Base-by-base conservation (phyloP, 805 yeast species). In the Ogataea corticis region DNA sequence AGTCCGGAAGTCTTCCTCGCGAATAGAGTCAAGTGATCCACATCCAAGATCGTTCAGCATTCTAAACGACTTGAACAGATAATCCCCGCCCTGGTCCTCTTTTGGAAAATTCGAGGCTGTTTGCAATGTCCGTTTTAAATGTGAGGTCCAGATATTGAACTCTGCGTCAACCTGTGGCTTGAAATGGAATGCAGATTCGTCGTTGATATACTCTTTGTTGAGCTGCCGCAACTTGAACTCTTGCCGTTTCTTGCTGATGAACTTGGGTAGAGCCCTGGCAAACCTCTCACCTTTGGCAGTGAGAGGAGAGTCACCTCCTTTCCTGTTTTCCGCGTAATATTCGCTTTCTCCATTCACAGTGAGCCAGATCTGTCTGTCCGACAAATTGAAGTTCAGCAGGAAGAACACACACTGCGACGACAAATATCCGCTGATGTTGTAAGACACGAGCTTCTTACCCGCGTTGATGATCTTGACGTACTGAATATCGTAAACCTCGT, bases 391-490 rank as follows among this genome's bases (percentile, higher is more conserved):
- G 54, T 74, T 74, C 42, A 78, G 59, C 29, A 78, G 57, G 57
- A 77, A 78, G 55, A 78, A 78, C 18, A 78, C 76, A 15, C 82
- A 75, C 50, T 78, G 83, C 1, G 82, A 76, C 4, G 82, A 76
- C 38, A 78, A 65, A 53, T 76, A 78, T 0, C 83, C 83, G 54
- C 75, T 76, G 25, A 81, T 73, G 54, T 82, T 81, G 56, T 69
- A 79, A 31, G 79, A 71, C 28, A 76, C 75, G 15, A 82, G 70
- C 57, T 78, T 77, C 55, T 75, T 76, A 19, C 83, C 83, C 4
- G 83, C 84, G 56, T 82, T 78, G 31, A 82, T 73, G 66, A 82
- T 79, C 57, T 82, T 81, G 31, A 82, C 77, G 49, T 79, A 82
- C 56, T 79, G 84, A 50, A 74, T 76, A 40, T 76, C 72, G 29